Base-by-base conservation (phyloP, 352 stramenopile species). In the Pythium folliculosum region DNA sequence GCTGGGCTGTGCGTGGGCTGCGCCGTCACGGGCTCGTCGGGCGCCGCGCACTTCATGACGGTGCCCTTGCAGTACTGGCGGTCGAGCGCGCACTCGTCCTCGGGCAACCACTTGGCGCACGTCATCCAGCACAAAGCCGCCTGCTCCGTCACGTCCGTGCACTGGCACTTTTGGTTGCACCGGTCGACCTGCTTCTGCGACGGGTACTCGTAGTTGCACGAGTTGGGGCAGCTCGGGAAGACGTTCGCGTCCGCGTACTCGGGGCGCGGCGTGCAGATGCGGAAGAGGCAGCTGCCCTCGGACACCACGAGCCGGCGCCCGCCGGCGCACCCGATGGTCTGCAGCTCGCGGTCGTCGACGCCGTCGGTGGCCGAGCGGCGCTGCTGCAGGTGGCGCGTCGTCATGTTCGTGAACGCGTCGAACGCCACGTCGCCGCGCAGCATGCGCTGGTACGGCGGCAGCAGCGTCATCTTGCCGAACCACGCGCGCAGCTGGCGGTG, bases 381-480 rank as follows among this genome's bases (percentile, higher is more conserved):
- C 51, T 75, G 5, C 9, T 9, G 60, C 37, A 88, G 53, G 44
- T 78, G 70, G 17, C 76, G 75, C 23, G 67, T 76, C 7, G 79
- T 88, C 32, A 55, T 43, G 58, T 82, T 84, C 0, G 69, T 69
- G 63, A 76, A 75, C 57, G 67, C 66, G 43, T 74, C 75, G 22
- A 88, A 88, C 50, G 76, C 71, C n/a, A 62, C 35, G 1, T 66
- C 47, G 2, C 65, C 70, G 22, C 63, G 23, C 3, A 85, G 66
- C 54, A 88, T 56, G 16, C 77, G 76, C 52, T 81, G 75, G 25
- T 86, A 78, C 16, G 75, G 47, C 6, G 77, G 75, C 52, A 88
- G 61, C 60, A 88, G 57, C 65, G 73, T 83, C 80, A 88, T 88
- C 51, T 88, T 88, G 30, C 80, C 77, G 25, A 88, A 88, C 75